These are phyloP conservation scores for Acanthamoeba culbertsoni DNA, from an alignment of 208 protist species.

Conservation along the genomic window DNA sequence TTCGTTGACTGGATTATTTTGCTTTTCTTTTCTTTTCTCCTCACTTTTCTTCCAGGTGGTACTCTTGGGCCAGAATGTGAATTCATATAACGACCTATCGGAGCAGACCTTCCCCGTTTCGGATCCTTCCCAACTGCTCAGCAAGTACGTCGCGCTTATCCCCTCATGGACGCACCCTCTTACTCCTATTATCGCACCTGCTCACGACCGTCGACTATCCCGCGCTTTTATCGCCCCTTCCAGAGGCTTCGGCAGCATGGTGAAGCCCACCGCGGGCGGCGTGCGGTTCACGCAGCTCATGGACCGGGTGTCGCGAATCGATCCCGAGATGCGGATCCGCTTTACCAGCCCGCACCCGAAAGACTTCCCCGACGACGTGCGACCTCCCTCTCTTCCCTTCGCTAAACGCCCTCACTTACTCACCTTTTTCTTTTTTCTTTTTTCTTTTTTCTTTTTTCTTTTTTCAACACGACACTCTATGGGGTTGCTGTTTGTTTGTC, in stretches of 20 bases:
- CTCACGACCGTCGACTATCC: too few relatives aligned
- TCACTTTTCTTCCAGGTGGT: constrained; percentile 75
- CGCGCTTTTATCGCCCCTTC: background rate
- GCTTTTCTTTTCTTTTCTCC: too few relatives aligned
- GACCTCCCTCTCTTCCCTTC: background rate
- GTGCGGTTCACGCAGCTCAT: constrained; percentile 84
- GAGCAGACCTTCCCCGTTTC: background rate
- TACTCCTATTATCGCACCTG: too few relatives aligned
- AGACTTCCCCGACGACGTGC: constrained; percentile 85
- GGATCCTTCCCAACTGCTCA: background rate
- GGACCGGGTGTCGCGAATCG: constrained; percentile 64
- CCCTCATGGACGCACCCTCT: too few relatives aligned
- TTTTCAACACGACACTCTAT: too few relatives aligned
- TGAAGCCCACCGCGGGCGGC: constrained; percentile 68
- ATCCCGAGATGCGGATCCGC: constrained; percentile 84
- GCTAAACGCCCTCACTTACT: background rate
- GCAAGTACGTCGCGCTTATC: background rate
- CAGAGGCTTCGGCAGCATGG: constrained; percentile 65
- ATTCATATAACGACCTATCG: constrained; percentile 79
- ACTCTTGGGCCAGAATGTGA: constrained; percentile 90
- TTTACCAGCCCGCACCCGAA: constrained; percentile 91
- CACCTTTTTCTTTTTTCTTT: too few relatives aligned
- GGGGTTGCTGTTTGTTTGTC: too few relatives aligned
- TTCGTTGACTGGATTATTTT: background rate
- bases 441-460: too few relatives aligned